Percentiles rank a stretch among this genome's conserved stretches.
These are phyloP conservation scores for Alternaria novae-zelandiae DNA, from an alignment of 2,329 filamentous ascomycete genomes.

Conservation along the genomic window DNA sequence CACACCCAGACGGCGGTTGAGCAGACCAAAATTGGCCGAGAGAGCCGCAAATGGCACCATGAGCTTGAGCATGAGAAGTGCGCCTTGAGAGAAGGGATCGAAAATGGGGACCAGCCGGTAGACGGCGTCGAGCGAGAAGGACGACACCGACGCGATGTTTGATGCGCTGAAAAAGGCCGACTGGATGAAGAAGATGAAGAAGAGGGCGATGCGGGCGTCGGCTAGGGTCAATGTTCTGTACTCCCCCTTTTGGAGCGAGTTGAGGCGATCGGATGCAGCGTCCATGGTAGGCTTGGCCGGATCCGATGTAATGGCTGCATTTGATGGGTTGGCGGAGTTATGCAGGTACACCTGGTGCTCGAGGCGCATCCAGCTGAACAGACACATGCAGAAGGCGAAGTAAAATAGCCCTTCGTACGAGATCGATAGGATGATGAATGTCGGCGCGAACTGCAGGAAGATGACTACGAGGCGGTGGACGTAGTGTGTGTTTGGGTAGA, in stretches of 20 bases:
- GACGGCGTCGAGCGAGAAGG: conserved; percentile 92
- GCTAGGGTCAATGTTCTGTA: conserved; percentile 76
- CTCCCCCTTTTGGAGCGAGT: conserved; percentile 41
- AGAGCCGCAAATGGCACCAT: conserved; percentile 93
- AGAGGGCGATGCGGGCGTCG: conserved; percentile 88
- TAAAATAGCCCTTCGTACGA: conserved; percentile 98
- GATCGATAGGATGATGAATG: conserved; percentile 94
- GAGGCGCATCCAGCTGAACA: conserved; percentile 89
- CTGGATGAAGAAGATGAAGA: conserved; percentile 94
- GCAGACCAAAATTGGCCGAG: conserved; percentile 89
- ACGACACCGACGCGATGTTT: conserved; percentile 91
- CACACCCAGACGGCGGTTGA: conserved; percentile 83
- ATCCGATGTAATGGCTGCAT: conserved; percentile 22
- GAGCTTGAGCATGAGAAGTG: conserved; percentile 84
- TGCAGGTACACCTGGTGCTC: conserved; percentile 76
- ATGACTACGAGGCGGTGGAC: conserved; percentile 87
- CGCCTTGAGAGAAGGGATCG: conserved; percentile 89
- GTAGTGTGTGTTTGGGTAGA: conserved; percentile 85
- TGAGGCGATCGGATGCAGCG: conserved; percentile 42
- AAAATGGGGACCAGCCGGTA: conserved; percentile 87
- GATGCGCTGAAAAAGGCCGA: conserved; percentile 97
- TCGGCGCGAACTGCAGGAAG: conserved; percentile 90
- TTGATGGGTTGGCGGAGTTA: conserved; percentile 18
- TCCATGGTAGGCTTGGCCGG: conserved; percentile 49
- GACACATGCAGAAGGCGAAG: conserved; percentile 79